Base-by-base conservation (phyloP, 1,139 yeast species). In the Arxiozyma slooffiae region DNA sequence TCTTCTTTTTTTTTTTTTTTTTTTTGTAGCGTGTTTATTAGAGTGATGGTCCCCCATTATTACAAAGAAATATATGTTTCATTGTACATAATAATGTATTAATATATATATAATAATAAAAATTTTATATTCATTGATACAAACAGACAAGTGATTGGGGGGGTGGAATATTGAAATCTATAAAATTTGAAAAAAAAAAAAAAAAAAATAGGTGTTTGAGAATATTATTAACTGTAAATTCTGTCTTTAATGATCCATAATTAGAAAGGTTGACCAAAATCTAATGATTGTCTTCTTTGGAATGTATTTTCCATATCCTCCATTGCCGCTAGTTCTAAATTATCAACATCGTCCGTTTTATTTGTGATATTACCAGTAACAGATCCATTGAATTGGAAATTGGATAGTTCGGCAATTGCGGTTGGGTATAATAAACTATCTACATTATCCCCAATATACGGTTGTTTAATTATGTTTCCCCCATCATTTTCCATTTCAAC, bases 301-400 rank as follows among this genome's bases (percentile, higher is more conserved):
- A 64, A 64, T 6, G 67, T 61, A 46, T 59, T 59, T 36, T 63
- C 62, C 66, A 64, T 61, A 48, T 63, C 67, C 46, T 60, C 65
- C 45, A 59, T 48, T 49, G 64, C 68, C 26, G 57, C 60, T 39
- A 62, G 59, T 30, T 50, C 50, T 11, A 50, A 38, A 26, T 52
- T 51, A 24, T 44, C 41, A 22, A 37, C 36, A n/a, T 37, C 41
- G 6, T 37, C 41, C 14, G 23, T 23, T 38, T 52, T 52, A 41
- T 47, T 36, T 20, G 49, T 47, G 2, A 42, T 34, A 18, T 18
- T n/a, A 41, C 17, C 18, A 14, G 26, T 21, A 23, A 36, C 38
- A 20, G 40, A 30, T n/a, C 34, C 30, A 20, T 20, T 23, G 8
- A 44, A 23, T 44, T 44, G 46, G 23, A 44, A 44, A 37, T 44